Evolutionary conservation across 2,329 filamentous ascomycete genomes (phyloP).

Genomic region (Lasiodiplodia citricola): DNA sequence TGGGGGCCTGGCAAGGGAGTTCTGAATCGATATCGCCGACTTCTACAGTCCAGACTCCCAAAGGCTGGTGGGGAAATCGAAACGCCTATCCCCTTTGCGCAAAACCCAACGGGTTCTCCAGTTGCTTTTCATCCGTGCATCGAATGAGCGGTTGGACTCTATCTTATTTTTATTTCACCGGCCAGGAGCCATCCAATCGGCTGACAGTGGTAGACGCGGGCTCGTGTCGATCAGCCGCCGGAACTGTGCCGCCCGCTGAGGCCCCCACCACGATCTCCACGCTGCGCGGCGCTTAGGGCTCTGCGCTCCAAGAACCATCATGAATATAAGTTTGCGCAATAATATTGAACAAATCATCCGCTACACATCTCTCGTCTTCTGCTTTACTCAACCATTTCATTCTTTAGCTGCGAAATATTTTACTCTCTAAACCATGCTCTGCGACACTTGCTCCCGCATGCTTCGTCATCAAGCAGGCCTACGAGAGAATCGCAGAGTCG

Average conservation of each 20-base stretch:
- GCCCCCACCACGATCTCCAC: not conserved
- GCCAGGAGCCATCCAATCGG: not conserved
- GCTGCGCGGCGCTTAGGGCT: not conserved
- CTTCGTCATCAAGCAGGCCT: constrained; percentile 26
- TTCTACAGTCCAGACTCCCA: not conserved
- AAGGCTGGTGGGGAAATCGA: not conserved
- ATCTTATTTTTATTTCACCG: not conserved
- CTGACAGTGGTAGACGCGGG: not conserved
- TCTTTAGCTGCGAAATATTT: not conserved
- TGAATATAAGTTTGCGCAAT: not conserved
- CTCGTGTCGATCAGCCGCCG: not conserved
- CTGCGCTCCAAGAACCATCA: not conserved
- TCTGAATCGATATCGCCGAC: not conserved
- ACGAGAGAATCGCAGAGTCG: constrained; percentile 25
- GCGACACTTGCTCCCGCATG: constrained; percentile 28
- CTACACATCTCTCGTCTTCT: not conserved
- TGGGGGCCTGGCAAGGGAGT: not conserved
- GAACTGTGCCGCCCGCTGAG: not conserved
- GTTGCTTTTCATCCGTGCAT: not conserved
- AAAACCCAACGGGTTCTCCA: not conserved
- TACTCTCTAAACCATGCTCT: constrained; percentile 16
- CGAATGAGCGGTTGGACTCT: not conserved
- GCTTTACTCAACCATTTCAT: not conserved
- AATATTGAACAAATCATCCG: not conserved
- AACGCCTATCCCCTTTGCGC: not conserved